Evolutionary conservation across 768 basidiomycete species (phyloP), one percentile per base, ranked within the genome.

Genomic region (Agrocybe praecox): DNA sequence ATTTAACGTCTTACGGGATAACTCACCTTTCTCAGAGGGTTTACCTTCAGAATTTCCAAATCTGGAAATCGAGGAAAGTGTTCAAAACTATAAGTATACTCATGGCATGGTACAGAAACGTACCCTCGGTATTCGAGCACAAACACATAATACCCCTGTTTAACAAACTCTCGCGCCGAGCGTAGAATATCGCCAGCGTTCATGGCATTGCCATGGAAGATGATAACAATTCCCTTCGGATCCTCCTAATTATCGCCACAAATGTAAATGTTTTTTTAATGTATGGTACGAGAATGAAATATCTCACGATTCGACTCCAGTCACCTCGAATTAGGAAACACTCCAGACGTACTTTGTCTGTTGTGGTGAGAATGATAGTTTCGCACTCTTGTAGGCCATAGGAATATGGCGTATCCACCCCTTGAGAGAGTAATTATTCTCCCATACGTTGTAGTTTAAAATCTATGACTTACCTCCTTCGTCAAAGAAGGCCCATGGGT

Each of bases 61-160:
- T 6, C 93, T 93, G 52, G 34, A 21, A 42, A 4, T 42, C 29
- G 33, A 8, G 21, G 32, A 57, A 33, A 12, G 22, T 34, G 9
- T 9, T 29, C 26, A 29, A n/a, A n/a, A 29, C 26, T 29, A 5
- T 29, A 5, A 21, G 10, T n/a, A 12, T 1, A 3, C 32, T n/a
- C 8, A 23, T 6, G 22, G 12, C 11, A 34, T 10, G 32, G 26
- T 9, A 40, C 5, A 19, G 17, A 17, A 17, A 72, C 86, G 53
- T 65, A 90, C 89, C 94, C 94, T 54, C 96, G 78, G 70, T 98
- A 98, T 44, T 91, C 94, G 5, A 94, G 71, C 77, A 94, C 88
- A 47, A 97, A 74, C 0, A 96, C 92, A 62, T 95, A 94, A 66
- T 90, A 96, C 18, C 86, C 79, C 79, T 87, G 80, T 62, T 79